Evolutionary conservation across 345 rosid genomes (phyloP).

Genomic region (Orychophragmus violaceus): DNA sequence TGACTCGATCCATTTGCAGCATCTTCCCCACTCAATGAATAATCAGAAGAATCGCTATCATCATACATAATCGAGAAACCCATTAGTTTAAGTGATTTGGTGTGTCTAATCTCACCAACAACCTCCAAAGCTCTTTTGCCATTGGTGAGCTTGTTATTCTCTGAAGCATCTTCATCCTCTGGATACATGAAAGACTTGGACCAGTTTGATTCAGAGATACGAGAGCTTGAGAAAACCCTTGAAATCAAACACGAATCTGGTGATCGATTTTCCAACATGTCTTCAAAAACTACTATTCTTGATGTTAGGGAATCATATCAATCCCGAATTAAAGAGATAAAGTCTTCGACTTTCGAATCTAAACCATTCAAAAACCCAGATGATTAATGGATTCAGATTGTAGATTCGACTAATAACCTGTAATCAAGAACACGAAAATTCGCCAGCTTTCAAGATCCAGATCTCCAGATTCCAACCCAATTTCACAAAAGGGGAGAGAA

Average conservation of each 20-base stretch:
- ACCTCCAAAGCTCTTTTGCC: slow-evolving; percentile 51
- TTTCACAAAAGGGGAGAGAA: background rate
- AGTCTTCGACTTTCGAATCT: slow-evolving; percentile 12
- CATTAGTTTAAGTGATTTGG: slow-evolving; percentile 32
- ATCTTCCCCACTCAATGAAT: slow-evolving; percentile 19
- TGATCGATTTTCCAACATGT: slow-evolving; percentile 75
- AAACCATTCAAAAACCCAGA: slow-evolving; percentile 29
- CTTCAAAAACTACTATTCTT: slow-evolving; percentile 7
- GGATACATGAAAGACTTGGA: slow-evolving; percentile 43
- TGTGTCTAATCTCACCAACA: slow-evolving; percentile 31
- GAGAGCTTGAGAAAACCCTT: slow-evolving; percentile 60
- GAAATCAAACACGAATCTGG: slow-evolving; percentile 42
- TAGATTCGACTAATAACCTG: background rate
- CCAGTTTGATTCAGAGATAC: slow-evolving; percentile 61
- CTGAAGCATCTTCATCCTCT: slow-evolving; percentile 24
- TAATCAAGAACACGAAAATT: slow-evolving; percentile 1
- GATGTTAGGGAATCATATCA: background rate
- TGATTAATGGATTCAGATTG: slow-evolving; percentile 25
- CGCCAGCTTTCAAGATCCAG: slow-evolving; percentile 30
- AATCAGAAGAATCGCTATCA: slow-evolving; percentile 27
- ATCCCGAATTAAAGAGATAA: too few species aligned
- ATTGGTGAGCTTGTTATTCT: slow-evolving; percentile 15
- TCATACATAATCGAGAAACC: slow-evolving; percentile 12
- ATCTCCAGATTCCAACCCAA: slow-evolving; percentile 37
- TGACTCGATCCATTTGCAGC: background rate